Evolutionary conservation across 164 flowering plant species (phyloP).

Genomic region (Piper betle): DNA sequence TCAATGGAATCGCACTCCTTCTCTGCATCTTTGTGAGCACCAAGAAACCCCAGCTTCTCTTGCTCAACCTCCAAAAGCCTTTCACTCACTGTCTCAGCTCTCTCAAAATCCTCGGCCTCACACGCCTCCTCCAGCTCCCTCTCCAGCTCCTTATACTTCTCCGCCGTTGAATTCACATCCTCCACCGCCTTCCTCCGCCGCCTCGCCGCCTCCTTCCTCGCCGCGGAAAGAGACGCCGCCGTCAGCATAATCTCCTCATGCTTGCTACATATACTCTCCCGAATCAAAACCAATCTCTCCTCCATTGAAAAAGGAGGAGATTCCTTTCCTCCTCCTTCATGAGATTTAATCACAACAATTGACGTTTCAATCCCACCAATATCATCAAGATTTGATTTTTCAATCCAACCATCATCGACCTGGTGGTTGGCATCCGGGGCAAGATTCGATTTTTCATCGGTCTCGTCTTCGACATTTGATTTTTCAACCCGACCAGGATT

Average conservation of each 20-base stretch:
- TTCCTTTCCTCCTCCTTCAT: slow-evolving; percentile 1
- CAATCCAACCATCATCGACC: background rate
- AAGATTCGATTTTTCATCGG: no score
- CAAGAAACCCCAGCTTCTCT: slow-evolving; percentile 25
- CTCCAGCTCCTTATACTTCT: slow-evolving; percentile 36
- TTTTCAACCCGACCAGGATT: background rate
- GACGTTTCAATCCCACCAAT: no score
- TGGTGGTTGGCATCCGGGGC: no score
- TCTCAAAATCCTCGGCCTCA: slow-evolving; percentile 74
- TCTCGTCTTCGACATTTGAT: no score
- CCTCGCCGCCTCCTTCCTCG: slow-evolving; percentile 40
- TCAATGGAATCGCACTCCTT: slow-evolving; percentile 43
- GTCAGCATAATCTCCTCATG: slow-evolving; percentile 23
- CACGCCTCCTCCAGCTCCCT: slow-evolving; percentile 58
- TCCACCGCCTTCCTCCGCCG: slow-evolving; percentile 48
- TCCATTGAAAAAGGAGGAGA: slow-evolving; percentile 10
- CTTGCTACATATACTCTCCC: slow-evolving; percentile 25
- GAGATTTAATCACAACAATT: background rate
- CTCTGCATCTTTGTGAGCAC: slow-evolving; percentile 40
- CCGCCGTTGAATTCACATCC: slow-evolving; percentile 26
- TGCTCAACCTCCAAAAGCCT: slow-evolving; percentile 44
- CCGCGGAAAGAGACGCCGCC: slow-evolving; percentile 28
- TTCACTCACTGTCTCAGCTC: slow-evolving; percentile 63
- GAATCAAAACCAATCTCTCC: slow-evolving; percentile 26
- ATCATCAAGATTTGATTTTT: background rate